phyloP scores from a whole-genome alignment of 495 filamentous ascomycete species.

The Thermochaetoides thermophila region DNA sequence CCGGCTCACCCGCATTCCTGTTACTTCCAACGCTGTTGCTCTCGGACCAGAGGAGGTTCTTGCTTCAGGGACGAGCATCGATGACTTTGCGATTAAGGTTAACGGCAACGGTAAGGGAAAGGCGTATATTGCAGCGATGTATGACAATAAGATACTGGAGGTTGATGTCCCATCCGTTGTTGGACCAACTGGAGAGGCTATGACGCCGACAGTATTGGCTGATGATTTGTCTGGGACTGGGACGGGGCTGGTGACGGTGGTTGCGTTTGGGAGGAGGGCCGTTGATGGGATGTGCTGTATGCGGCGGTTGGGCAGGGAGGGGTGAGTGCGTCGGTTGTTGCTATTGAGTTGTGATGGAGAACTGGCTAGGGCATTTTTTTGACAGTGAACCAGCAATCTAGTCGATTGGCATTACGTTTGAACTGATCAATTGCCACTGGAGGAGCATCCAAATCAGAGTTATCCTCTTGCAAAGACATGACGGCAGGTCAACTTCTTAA shows the following conservation, averaged over 20 bases:
- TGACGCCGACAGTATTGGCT: neutral
- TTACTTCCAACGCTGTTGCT: slow-evolving; percentile 2
- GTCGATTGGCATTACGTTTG: too few species aligned
- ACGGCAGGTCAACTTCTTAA: too few species aligned
- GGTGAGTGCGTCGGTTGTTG: slow-evolving; percentile 1
- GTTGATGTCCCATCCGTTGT: neutral
- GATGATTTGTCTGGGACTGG: slow-evolving; percentile 1
- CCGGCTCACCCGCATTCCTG: slow-evolving; percentile 5
- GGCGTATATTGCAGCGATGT: slow-evolving; percentile 1
- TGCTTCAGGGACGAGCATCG: neutral
- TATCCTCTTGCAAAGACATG: too few species aligned
- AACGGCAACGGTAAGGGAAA: neutral
- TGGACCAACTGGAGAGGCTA: neutral
- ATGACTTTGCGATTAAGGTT: slow-evolving; percentile 1
- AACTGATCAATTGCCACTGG: too few species aligned
- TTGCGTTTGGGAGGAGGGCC: neutral
- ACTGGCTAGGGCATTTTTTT: too few species aligned
- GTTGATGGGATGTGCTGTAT: slow-evolving; percentile 1
- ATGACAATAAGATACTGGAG: neutral
- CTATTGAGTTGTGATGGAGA: neutral
- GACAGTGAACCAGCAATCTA: too few species aligned
- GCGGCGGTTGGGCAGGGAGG: slow-evolving; percentile 1
- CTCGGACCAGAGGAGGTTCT: slow-evolving; percentile 7
- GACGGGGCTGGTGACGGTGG: neutral
- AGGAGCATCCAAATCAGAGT: too few species aligned